A percentile compares a stretch with the other conserved stretches of the same genome.
These are phyloP conservation scores for Anthracocystis setariae DNA, from an alignment of 1,284 basidiomycete species.

Conservation along the genomic window DNA sequence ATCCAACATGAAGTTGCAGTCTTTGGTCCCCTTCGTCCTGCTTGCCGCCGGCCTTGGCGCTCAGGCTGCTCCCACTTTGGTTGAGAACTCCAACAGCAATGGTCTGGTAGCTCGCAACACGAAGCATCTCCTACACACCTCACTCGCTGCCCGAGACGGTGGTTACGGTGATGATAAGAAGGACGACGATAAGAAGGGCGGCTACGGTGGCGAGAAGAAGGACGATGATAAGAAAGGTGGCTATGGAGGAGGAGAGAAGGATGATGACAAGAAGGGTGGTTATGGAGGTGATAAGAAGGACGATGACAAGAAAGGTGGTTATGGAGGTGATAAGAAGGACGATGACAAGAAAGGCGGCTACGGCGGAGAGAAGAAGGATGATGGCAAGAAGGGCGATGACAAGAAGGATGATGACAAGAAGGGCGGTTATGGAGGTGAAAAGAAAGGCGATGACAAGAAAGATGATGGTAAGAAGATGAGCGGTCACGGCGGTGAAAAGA, in stretches of 20 bases:
- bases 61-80: constrained; percentile 24
- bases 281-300: constrained; percentile 9
- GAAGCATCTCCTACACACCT: not conserved
- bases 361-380: constrained; percentile 6
- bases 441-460: constrained; percentile 12
- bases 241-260: constrained; percentile 6
- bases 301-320: constrained; percentile 3
- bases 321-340: constrained; percentile 4
- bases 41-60: constrained; percentile 33
- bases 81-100: constrained; percentile 6
- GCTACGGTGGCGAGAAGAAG: constrained; percentile 8
- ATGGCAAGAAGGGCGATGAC: constrained; percentile 11
- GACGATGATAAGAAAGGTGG: constrained; percentile 7
- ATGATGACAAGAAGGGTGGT: constrained; percentile 1
- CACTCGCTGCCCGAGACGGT: constrained; percentile 17
- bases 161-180: constrained; percentile 12
- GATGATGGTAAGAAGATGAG: constrained; percentile 9
- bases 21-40: constrained; percentile 27
- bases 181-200: constrained; percentile 18
- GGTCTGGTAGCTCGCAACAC: constrained; percentile 15
- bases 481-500: constrained; percentile 8
- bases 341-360: constrained; percentile 16
- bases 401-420: constrained; percentile 15
- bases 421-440: constrained; percentile 1
- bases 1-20: constrained; percentile 31